Percentiles rank a stretch among this genome's conserved stretches.
These are phyloP conservation scores for Trapa incisa DNA, from an alignment of 345 rosid genomes.

Conservation along the genomic window DNA sequence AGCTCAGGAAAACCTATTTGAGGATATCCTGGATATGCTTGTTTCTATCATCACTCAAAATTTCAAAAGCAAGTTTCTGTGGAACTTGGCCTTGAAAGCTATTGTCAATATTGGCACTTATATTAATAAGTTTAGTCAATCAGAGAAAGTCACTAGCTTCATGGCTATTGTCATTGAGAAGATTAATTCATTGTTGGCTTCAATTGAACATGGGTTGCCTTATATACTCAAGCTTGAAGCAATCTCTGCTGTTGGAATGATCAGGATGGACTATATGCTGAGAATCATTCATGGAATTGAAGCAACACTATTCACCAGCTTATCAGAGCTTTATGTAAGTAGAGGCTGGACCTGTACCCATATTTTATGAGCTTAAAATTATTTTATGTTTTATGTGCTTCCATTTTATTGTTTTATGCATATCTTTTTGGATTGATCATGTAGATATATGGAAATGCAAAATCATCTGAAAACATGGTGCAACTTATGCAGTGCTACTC, in stretches of 20 bases:
- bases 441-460: constrained; percentile 47
- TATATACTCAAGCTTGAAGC: constrained; percentile 48
- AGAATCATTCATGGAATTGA: constrained; percentile 50
- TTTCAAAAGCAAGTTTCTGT: constrained; percentile 27
- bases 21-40: constrained; percentile 44
- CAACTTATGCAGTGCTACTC: constrained; percentile 70
- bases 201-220: constrained; percentile 37
- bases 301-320: constrained; percentile 41
- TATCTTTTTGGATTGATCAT: constrained; percentile 8
- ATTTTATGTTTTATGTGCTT: neutral
- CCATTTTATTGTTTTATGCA: neutral
- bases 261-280: constrained; percentile 41
- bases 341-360: neutral
- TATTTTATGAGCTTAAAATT: neutral
- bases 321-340: constrained; percentile 55
- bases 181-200: constrained; percentile 33
- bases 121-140: constrained; percentile 35
- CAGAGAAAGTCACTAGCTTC: constrained; percentile 45
- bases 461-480: constrained; percentile 30
- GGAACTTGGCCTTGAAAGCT: constrained; percentile 68
- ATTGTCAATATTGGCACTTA: constrained; percentile 57
- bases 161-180: constrained; percentile 45
- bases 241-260: constrained; percentile 44
- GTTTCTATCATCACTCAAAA: constrained; percentile 37
- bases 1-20: constrained; percentile 43